Evolutionary conservation across 495 filamentous ascomycete genomes (phyloP).

Genomic region (Penicillium paradoxum): DNA sequence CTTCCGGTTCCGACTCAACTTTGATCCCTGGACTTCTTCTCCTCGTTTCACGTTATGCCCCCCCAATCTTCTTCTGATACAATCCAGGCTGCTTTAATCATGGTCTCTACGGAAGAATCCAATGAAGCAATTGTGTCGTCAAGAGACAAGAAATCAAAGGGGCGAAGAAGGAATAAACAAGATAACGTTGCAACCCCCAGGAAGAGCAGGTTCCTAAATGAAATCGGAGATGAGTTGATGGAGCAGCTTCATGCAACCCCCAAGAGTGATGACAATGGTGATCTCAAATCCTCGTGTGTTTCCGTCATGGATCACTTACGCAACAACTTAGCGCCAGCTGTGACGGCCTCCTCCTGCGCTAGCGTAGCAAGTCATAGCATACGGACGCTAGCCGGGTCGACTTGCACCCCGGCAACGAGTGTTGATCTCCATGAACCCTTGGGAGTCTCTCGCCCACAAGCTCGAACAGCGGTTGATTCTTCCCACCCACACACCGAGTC

Average conservation of each 20-base stretch:
- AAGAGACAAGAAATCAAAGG: slow-evolving; percentile 11
- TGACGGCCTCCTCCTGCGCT: slow-evolving; percentile 7
- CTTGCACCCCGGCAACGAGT: slow-evolving; percentile 16
- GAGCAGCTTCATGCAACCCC: slow-evolving; percentile 16
- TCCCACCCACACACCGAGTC: neutral
- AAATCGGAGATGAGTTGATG: slow-evolving; percentile 20
- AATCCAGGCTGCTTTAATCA: neutral
- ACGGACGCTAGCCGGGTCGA: slow-evolving; percentile 5
- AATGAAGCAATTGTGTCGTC: neutral
- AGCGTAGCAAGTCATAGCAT: slow-evolving; percentile 19
- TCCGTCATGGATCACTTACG: slow-evolving; percentile 22
- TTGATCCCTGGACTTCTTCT: neutral
- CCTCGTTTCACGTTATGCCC: neutral
- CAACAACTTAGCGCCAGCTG: slow-evolving; percentile 1
- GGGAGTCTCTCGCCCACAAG: neutral
- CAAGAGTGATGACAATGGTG: neutral
- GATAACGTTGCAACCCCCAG: slow-evolving; percentile 8
- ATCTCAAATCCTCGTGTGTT: neutral
- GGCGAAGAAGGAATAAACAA: slow-evolving; percentile 8
- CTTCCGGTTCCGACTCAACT: neutral
- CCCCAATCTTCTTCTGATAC: neutral
- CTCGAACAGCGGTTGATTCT: neutral
- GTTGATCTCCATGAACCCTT: slow-evolving; percentile 6
- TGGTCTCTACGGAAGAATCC: neutral
- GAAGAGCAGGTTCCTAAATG: slow-evolving; percentile 19